Evolutionary conservation across 2,329 filamentous ascomycete genomes (phyloP), one percentile per base, ranked within the genome.

Genomic region (Ophiostoma quercus): DNA sequence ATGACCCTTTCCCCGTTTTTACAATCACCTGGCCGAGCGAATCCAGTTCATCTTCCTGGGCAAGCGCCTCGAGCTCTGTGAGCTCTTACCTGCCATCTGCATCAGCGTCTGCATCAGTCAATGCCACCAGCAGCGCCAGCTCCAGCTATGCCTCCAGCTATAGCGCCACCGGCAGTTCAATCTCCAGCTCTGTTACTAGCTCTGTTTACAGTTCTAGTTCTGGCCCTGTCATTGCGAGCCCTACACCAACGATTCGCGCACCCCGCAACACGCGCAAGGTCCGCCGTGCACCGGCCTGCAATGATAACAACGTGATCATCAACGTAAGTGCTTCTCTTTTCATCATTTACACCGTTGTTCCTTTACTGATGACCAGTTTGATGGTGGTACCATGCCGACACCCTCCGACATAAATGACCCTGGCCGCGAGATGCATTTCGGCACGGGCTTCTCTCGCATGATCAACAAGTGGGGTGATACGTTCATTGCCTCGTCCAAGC

Each of bases 361-460:
- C n/a, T n/a, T 34, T 9, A 63, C 60, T 57, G 11, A 63, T 2
- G 1, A 16, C 3, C 29, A 63, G 60, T 67, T 66, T 25, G 63
- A 66, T n/a, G n/a, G 19, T 11, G 62, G 34, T 4, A 41, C 63
- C 4, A n/a, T n/a, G 41, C 39, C 37, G 65, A 25, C 37, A 29
- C 22, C 65, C 22, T 47, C 66, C 22, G n/a, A 39, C 34, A 6
- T 66, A 3, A 43, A 66, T 14, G 63, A 69, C 19, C 73, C 75
- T 1, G 76, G 76, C 70, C 75, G 74, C 32, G 75, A 73, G 25
- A 77, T 81, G 66, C 75, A 74, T 54, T 81, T 79, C 70, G 79
- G 78, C 6, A 70, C 75, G 32, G 79, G 79, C 6, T 80, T 80
- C 70, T 70, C 70, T 4, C 76, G 78, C 6, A 29, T 66, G 14